Percentiles rank a stretch among this genome's conserved stretches.
Conservation (phyloP, 129 eudicot species). For the Artemisia argyi region DNA sequence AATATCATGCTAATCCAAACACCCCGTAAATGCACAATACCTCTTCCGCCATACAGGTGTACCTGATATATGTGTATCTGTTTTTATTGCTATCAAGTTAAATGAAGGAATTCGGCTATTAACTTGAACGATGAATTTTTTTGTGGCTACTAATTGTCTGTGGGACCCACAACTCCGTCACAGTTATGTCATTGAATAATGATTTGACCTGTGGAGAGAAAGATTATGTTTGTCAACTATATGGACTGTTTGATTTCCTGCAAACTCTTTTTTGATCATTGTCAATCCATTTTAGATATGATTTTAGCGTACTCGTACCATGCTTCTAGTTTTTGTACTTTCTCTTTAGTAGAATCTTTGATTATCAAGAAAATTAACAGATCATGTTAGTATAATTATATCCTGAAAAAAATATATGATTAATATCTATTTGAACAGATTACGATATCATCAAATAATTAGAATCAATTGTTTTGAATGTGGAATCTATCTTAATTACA, state of each 20-base stretch:
- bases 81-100: background rate
- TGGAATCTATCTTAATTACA: too few relatives aligned
- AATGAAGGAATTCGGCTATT: background rate
- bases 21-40: background rate
- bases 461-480: too few relatives aligned
- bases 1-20: too few relatives aligned
- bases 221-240: conserved; percentile 15
- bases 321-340: too few relatives aligned
- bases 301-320: background rate
- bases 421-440: too few relatives aligned
- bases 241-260: conserved; percentile 9
- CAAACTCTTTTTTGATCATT: conserved; percentile 7
- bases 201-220: background rate
- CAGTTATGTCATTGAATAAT: background rate
- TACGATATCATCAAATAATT: too few relatives aligned
- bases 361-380: too few relatives aligned
- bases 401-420: too few relatives aligned
- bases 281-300: background rate
- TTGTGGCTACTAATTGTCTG: background rate
- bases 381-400: too few relatives aligned
- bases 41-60: background rate
- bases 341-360: too few relatives aligned
- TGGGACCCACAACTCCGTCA: background rate
- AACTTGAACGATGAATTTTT: background rate
- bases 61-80: background rate